Percentiles rank a stretch among this genome's conserved stretches.
These are phyloP conservation scores for Penicillium coffeae DNA, from an alignment of 495 filamentous ascomycete genomes.

Conservation along the genomic window DNA sequence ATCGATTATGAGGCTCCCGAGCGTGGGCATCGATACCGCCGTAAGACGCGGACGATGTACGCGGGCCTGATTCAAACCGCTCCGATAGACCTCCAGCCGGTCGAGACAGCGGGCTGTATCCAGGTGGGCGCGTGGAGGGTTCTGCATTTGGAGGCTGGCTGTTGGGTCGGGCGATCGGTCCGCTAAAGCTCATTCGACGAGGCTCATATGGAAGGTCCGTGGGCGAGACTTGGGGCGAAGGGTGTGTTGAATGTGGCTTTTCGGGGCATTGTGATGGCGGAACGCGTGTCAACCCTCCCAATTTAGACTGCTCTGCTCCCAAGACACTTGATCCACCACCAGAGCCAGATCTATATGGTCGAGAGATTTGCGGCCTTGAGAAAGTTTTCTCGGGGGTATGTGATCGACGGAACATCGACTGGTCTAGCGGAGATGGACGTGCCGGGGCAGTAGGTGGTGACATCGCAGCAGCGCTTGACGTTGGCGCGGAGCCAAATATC, in stretches of 20 bases:
- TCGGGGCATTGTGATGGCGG: constrained; percentile 36
- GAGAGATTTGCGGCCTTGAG: constrained; percentile 28
- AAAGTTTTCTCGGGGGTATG: constrained; percentile 67
- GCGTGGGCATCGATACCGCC: constrained; percentile 27
- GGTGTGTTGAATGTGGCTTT: constrained; percentile 37
- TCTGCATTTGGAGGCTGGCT: constrained; percentile 45
- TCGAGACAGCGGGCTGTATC: constrained; percentile 40
- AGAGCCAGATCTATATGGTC: constrained; percentile 44
- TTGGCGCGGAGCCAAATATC: constrained; percentile 28
- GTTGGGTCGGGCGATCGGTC: constrained; percentile 37
- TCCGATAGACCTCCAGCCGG: constrained; percentile 23
- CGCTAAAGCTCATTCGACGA: constrained; percentile 40
- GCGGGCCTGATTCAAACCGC: constrained; percentile 22
- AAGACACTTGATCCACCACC: constrained; percentile 32
- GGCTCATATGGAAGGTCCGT: constrained; percentile 35
- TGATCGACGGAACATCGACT: constrained; percentile 60
- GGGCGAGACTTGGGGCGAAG: constrained; percentile 37
- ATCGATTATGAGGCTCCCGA: constrained; percentile 21
- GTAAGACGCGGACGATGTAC: constrained; percentile 24
- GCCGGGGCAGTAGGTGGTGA: constrained; percentile 44
- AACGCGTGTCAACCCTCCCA: constrained; percentile 33
- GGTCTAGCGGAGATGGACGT: constrained; percentile 50
- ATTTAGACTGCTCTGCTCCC: constrained; percentile 30
- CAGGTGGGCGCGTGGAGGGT: constrained; percentile 24
- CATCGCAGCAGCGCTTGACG: constrained; percentile 37